phyloP scores from a whole-genome alignment of 106 monocot genomes.

The Narthecium ossifragum region DNA sequence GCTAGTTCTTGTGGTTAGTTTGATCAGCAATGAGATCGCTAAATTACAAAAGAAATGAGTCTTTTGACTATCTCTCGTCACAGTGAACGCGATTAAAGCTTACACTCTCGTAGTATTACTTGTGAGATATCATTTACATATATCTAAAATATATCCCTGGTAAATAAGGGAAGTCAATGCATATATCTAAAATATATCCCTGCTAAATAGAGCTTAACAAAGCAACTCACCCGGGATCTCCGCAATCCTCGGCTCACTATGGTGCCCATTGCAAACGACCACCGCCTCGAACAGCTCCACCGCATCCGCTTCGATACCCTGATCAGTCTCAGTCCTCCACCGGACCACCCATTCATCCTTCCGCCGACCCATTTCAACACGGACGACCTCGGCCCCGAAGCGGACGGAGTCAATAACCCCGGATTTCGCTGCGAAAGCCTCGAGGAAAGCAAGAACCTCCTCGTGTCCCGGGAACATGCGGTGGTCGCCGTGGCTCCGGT shows the following conservation, averaged over 20 bases:
- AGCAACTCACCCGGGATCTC: constrained; percentile 27
- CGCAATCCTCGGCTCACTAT: constrained; percentile 18
- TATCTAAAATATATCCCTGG: too few species aligned
- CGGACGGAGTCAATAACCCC: constrained; percentile 22
- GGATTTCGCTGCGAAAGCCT: constrained; percentile 25
- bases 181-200: background rate
- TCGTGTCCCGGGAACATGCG: constrained; percentile 37
- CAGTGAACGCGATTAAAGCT: too few species aligned
- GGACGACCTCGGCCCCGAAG: constrained; percentile 28
- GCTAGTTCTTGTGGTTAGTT: too few species aligned
- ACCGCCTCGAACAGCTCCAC: constrained; percentile 48
- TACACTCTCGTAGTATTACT: too few species aligned
- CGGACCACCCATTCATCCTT: constrained; percentile 33
- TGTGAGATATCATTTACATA: too few species aligned
- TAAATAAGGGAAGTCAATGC: too few species aligned
- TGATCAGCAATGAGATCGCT: too few species aligned
- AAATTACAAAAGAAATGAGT: too few species aligned
- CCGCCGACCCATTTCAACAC: constrained; percentile 7
- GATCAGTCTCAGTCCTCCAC: too few species aligned
- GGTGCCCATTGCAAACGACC: constrained; percentile 48
- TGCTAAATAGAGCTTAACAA: background rate
- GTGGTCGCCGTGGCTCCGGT: constrained; percentile 23
- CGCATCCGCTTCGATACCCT: background rate
- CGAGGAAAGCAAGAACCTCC: constrained; percentile 34
- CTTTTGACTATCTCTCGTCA: too few species aligned